Conservation (phyloP, 2,329 filamentous ascomycete genomes). For the Exophiala mesophila region DNA sequence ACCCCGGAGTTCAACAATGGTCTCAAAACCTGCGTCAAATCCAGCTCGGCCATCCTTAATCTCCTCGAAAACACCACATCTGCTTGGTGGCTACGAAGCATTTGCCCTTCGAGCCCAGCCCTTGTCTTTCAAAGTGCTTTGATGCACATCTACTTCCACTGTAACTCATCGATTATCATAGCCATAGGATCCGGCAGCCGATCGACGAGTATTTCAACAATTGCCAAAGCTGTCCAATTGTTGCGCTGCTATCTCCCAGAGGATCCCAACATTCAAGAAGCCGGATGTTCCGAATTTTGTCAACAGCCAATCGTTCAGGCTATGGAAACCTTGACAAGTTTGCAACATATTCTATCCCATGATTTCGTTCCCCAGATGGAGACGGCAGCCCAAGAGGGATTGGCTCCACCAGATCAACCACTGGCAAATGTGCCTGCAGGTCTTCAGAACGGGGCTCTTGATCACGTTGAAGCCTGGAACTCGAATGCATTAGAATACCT, state of each 20-base stretch:
- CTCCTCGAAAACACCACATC: neutral
- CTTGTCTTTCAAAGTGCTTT: neutral
- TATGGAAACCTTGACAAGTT: neutral
- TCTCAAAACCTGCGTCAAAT: conserved; percentile 1
- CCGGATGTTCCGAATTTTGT: no score
- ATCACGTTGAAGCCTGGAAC: no score
- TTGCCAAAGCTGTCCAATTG: neutral
- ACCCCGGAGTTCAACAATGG: neutral
- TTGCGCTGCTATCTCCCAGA: neutral
- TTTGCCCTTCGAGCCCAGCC: neutral
- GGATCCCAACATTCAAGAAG: neutral
- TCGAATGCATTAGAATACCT: neutral
- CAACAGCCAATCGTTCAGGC: neutral
- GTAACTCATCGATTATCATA: neutral
- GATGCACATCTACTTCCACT: neutral
- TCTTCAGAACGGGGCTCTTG: no score
- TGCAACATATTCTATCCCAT: no score
- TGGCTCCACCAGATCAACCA: no score
- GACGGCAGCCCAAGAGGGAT: no score
- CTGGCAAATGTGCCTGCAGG: no score
- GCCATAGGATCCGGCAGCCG: neutral
- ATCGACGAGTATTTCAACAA: neutral
- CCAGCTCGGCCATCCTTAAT: neutral
- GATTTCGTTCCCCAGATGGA: no score
- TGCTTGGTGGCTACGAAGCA: neutral